phyloP scores from a whole-genome alignment of 169 alveolate species.

The Babesia bigemina region DNA sequence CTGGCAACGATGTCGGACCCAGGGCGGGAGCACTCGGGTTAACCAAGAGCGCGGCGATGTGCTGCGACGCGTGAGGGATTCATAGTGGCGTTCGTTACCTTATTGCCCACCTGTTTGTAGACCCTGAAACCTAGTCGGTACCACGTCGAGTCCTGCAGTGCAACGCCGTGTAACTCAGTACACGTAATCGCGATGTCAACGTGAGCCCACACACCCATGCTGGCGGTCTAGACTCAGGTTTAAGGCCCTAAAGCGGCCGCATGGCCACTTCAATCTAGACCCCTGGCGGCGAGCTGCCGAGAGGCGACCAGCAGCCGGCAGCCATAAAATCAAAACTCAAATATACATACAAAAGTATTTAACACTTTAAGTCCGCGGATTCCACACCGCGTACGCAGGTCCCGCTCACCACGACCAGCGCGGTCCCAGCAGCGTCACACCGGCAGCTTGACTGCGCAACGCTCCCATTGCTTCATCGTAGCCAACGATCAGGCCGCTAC shows the following conservation, averaged over 20 bases:
- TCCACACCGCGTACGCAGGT: too few relatives aligned
- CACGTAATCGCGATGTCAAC: conserved; percentile 7
- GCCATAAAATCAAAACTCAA: too few relatives aligned
- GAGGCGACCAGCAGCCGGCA: neutral
- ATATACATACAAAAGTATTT: neutral
- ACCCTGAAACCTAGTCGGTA: conserved; percentile 8
- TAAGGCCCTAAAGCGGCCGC: neutral
- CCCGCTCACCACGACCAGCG: too few relatives aligned
- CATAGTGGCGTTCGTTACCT: neutral
- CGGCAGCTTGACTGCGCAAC: too few relatives aligned
- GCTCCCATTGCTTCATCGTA: too few relatives aligned
- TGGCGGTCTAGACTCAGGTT: neutral
- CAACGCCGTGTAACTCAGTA: conserved; percentile 18
- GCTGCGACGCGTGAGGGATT: neutral
- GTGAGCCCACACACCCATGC: conserved; percentile 36
- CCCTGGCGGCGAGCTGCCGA: neutral
- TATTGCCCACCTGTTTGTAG: conserved; percentile 13
- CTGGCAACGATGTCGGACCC: neutral
- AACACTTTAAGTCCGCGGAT: neutral
- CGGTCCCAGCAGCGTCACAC: too few relatives aligned
- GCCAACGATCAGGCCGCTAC: neutral
- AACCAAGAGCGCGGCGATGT: neutral
- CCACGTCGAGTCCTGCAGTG: conserved; percentile 5
- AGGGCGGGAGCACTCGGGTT: neutral
- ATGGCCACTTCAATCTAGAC: neutral